Base-by-base conservation (phyloP, 2,329 filamentous ascomycete species). In the Colletotrichum sp. region DNA sequence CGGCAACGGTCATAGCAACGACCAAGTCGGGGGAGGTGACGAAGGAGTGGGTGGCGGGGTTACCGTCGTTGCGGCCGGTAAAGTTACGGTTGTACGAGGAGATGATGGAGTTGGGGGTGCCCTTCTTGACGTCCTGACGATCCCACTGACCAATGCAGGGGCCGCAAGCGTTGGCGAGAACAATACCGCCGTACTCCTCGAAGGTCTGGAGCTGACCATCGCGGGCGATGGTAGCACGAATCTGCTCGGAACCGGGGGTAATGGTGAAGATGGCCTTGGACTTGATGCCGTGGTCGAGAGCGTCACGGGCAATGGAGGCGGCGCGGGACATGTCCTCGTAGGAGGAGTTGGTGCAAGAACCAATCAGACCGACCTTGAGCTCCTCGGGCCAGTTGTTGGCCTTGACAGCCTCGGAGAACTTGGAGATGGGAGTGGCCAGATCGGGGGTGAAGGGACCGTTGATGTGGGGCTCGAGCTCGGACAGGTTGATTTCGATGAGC, bases 81-180 rank as follows among this genome's bases (percentile, higher is more conserved):
- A 99, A 99, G 93, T 99, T 99, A 88, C 97, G 96, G 94, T 99
- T 99, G 93, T 98, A 99, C 32, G 97, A 99, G 63, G 96, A 98
- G 85, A 99, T 90, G 85, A 99, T 99, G 8, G 96, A 98, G 93
- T 99, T 99, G 82, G 96, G 90, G 81, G 95, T 93, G 80, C 96
- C 96, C 92, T 99, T 98, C 91, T 96, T 94, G 72, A 98, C 95
- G 81, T 99, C 96, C 79, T 89, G 90, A 80, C 97, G 94, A 83
- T 98, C 96, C 97, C 97, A 99, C 87, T 99, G 96, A 75, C 95
- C 96, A 85, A 98, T 96, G 88, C 95, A 97, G 80, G 94, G 94
- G 81, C 94, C 96, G 84, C 97, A 99, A 78, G 97, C 96, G 86
- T 99, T 99, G 82, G 96, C 96, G 67, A 99, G 91, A 79, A 99